phyloP scores from a whole-genome alignment of 306 rosid genomes.

The Crotalaria pallida region DNA sequence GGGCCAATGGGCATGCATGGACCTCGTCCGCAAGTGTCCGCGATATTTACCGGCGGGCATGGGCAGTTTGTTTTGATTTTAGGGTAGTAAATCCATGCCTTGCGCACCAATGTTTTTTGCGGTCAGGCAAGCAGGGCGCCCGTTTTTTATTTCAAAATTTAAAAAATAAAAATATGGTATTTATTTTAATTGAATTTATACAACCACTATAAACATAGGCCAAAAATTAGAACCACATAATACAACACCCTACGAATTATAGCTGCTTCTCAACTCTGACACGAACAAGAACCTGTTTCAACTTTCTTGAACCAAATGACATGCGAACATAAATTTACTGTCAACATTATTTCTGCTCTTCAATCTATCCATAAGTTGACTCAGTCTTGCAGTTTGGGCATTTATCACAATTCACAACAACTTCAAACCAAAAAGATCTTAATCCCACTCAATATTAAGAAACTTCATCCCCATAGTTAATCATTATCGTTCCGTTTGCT shows the following conservation, averaged over 20 bases:
- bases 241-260: constrained; percentile 13
- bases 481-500: constrained; percentile 30
- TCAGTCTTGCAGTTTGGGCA: constrained; percentile 5
- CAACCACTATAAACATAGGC: constrained; percentile 21
- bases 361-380: constrained; percentile 14
- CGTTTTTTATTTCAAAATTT: too few relatives aligned
- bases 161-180: too few relatives aligned
- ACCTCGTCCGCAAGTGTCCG: too few relatives aligned
- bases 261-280: constrained; percentile 17
- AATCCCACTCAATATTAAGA: constrained; percentile 18
- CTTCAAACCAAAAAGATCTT: constrained; percentile 13
- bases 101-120: too few relatives aligned
- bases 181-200: constrained; percentile 25
- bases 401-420: constrained; percentile 3
- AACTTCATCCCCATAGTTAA: constrained; percentile 8
- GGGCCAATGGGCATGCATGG: too few relatives aligned
- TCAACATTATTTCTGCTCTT: constrained; percentile 11
- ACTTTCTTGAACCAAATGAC: constrained; percentile 19
- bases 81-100: too few relatives aligned
- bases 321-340: constrained; percentile 8
- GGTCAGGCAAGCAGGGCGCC: too few relatives aligned
- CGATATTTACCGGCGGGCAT: too few relatives aligned
- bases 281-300: constrained; percentile 19
- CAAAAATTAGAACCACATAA: constrained; percentile 25
- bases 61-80: too few relatives aligned